phyloP scores from a whole-genome alignment of 306 rosid species.

The Datisca glomerata region DNA sequence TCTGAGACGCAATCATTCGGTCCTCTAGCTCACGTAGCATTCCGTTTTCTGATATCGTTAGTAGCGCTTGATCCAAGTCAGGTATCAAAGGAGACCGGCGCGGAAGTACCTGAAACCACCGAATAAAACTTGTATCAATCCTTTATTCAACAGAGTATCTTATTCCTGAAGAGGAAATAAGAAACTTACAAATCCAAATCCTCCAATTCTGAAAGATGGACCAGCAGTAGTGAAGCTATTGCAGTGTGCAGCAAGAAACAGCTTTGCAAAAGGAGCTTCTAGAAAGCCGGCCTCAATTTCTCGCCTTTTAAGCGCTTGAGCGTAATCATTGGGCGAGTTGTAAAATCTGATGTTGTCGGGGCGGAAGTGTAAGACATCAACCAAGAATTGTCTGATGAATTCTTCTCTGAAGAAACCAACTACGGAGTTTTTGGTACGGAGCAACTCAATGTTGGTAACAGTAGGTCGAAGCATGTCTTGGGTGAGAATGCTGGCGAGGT shows the following conservation, averaged over 20 bases:
- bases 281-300: slow-evolving; percentile 27
- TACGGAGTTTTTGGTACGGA: slow-evolving; percentile 8
- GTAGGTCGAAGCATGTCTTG: slow-evolving; percentile 23
- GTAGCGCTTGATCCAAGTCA: slow-evolving; percentile 14
- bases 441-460: slow-evolving; percentile 9
- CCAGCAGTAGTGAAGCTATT: slow-evolving; percentile 19
- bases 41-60: slow-evolving; percentile 16
- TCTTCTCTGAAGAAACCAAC: slow-evolving; percentile 25
- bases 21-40: slow-evolving; percentile 13
- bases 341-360: slow-evolving; percentile 6
- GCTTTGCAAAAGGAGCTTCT: slow-evolving; percentile 19
- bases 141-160: neutral
- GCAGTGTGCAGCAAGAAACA: slow-evolving; percentile 26
- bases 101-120: slow-evolving; percentile 17
- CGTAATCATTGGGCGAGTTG: slow-evolving; percentile 15
- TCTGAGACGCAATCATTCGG: slow-evolving; percentile 18
- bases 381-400: slow-evolving; percentile 12
- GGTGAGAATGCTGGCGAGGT: slow-evolving; percentile 29
- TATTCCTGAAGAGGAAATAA: neutral
- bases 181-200: slow-evolving; percentile 21
- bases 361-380: slow-evolving; percentile 7
- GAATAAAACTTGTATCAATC: neutral
- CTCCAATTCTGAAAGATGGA: slow-evolving; percentile 26
- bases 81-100: slow-evolving; percentile 20
- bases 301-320: slow-evolving; percentile 19